Evolutionary conservation across 176 grass and related monocot genomes (phyloP).

Genomic region (Juncus effusus): DNA sequence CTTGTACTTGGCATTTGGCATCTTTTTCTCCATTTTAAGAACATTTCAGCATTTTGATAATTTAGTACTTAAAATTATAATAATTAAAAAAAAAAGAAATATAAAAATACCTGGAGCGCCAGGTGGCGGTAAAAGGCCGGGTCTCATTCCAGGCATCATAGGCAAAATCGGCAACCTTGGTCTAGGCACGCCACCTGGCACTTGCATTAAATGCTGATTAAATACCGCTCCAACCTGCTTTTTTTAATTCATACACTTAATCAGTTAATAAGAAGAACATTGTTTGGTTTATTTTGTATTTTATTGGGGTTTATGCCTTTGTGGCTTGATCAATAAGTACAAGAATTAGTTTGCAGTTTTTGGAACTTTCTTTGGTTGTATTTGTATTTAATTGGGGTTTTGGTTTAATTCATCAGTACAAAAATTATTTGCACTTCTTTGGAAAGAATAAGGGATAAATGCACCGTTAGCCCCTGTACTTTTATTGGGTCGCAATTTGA

Average conservation of each 20-base stretch:
- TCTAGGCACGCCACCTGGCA: slow-evolving; percentile 21
- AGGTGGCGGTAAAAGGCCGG: slow-evolving; percentile 22
- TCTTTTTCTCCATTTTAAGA: no score
- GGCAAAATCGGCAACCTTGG: slow-evolving; percentile 26
- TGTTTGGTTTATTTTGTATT: not conserved
- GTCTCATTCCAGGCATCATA: slow-evolving; percentile 29
- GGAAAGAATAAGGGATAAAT: no score
- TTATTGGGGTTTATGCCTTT: not conserved
- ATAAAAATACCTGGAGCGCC: slow-evolving; percentile 15
- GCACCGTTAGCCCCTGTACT: no score
- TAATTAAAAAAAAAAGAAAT: slow-evolving; percentile 1
- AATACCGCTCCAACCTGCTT: slow-evolving; percentile 8
- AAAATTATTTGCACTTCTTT: no score
- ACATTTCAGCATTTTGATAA: no score
- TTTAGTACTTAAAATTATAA: not conserved
- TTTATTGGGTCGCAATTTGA: no score
- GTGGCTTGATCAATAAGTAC: slow-evolving; percentile 3
- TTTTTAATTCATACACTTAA: not conserved
- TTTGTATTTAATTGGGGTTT: no score
- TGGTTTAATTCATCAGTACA: no score
- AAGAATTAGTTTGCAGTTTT: no score
- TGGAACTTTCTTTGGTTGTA: no score
- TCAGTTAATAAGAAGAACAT: not conserved
- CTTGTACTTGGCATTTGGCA: no score
- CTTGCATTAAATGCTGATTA: slow-evolving; percentile 6